Evolutionary conservation across 2,329 filamentous ascomycete genomes (phyloP), one percentile per base, ranked within the genome.

Genomic region (Phialophora macrospora): DNA sequence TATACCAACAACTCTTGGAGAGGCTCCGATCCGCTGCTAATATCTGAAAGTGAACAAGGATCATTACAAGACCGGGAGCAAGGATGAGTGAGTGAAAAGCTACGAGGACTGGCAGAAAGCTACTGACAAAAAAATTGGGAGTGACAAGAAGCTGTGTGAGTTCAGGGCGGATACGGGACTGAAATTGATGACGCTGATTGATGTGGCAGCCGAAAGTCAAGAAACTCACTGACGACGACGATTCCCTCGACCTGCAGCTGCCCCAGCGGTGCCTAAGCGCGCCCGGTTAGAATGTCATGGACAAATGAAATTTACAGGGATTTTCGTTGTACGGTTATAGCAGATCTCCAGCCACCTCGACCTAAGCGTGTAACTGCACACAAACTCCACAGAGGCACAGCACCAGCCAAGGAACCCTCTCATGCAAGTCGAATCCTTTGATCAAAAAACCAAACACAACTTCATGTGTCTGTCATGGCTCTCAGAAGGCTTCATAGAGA

Each of bases 121-220:
- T 51, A 51, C 52, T 30, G 28, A 30, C 17, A 32, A 17, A 34
- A 54, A 32, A 55, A 30, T n/a, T 6, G 4, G 34, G 46, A 34
- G 32, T 41, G 30, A 11, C 20, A 41, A 5, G 17, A 20, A 55
- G 26, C 28, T 30, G 52, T 11, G 24, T 55, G 30, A 55, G 20
- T 44, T 57, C 34, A 57, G 20, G 28, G 55, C 55, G 55, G 55
- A 57, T 34, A 12, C 24, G 14, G 8, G 24, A 44, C 55, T 14
- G n/a, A 57, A 44, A 44, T 38, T 20, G 30, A 57, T 26, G 55
- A 57, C 14, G 58, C 58, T 52, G 46, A 60, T 60, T 60, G 58
- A 60, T 20, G 28, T 17, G 41, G 24, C 55, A 44, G 24, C 17
- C 17, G 20, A 17, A 32, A 59, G 12, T 12, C 52, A 57, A 57